phyloP scores from a whole-genome alignment of 495 filamentous ascomycete species.

The Cudoniella acicularis region DNA sequence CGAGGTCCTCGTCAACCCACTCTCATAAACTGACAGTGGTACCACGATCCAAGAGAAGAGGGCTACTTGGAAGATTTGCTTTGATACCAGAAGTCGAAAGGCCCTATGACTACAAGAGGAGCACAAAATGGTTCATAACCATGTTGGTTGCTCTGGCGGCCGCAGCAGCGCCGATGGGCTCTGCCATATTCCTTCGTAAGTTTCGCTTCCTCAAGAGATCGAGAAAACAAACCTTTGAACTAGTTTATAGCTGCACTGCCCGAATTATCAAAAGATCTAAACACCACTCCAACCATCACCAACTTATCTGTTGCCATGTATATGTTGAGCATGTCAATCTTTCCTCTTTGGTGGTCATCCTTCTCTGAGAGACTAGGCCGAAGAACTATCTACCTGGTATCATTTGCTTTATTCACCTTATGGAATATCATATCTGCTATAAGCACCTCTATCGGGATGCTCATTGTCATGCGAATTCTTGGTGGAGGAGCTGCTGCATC shows the following conservation, averaged over 20 bases:
- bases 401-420: conserved; percentile 75
- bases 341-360: conserved; percentile 91
- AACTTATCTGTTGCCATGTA: conserved; percentile 85
- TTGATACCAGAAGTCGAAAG: conserved; percentile 80
- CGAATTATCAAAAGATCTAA: conserved; percentile 61
- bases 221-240: not conserved
- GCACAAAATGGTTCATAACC: conserved; percentile 84
- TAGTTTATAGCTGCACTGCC: conserved; percentile 77
- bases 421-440: conserved; percentile 73
- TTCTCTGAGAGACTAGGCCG: conserved; percentile 83
- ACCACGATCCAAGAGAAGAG: conserved; percentile 64
- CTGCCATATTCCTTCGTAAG: conserved; percentile 80
- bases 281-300: conserved; percentile 64
- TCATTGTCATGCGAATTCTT: conserved; percentile 79
- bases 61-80: conserved; percentile 67
- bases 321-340: conserved; percentile 87
- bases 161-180: conserved; percentile 78
- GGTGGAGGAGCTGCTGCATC: conserved; percentile 81
- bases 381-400: conserved; percentile 79
- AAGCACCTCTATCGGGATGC: conserved; percentile 73
- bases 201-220: conserved; percentile 15
- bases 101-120: conserved; percentile 66
- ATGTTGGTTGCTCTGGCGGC: conserved; percentile 72
- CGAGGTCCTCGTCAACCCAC: conserved; percentile 35
- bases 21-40: conserved; percentile 47